Evolutionary conservation across 495 filamentous ascomycete species (phyloP).

Genomic region (Penicillium subrubescens): DNA sequence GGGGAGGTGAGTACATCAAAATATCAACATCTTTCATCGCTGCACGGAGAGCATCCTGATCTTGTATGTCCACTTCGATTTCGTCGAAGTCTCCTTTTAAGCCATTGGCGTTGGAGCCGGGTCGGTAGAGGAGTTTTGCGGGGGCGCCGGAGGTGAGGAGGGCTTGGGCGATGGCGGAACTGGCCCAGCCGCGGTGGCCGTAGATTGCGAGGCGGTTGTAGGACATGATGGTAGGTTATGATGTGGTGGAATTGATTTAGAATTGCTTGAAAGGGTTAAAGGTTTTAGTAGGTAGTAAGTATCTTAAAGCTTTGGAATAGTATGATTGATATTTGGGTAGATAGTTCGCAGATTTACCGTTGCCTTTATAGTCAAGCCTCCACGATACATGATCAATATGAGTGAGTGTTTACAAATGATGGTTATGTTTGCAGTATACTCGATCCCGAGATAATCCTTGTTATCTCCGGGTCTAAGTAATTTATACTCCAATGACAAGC

Average conservation of each 20-base stretch:
- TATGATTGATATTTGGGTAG: neutral
- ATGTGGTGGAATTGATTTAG: neutral
- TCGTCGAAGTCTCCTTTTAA: conserved; percentile 10
- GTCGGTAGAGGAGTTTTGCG: conserved; percentile 20
- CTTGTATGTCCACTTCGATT: conserved; percentile 20
- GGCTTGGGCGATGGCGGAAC: conserved; percentile 21
- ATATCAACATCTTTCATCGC: conserved; percentile 27
- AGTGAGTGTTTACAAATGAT: neutral
- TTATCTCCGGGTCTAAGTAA: neutral
- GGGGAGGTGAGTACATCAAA: conserved; percentile 16
- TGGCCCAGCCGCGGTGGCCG: conserved; percentile 25
- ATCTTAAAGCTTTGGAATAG: neutral
- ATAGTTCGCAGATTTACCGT: neutral
- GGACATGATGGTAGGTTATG: conserved; percentile 9
- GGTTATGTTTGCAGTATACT: neutral
- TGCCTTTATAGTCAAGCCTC: neutral
- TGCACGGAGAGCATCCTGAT: conserved; percentile 16
- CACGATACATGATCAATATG: neutral
- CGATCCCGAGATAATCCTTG: neutral
- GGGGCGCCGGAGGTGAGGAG: conserved; percentile 22
- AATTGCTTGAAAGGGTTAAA: neutral
- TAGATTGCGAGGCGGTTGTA: conserved; percentile 30
- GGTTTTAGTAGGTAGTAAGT: neutral
- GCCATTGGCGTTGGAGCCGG: conserved; percentile 18
- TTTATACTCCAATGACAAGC: neutral